phyloP scores from a whole-genome alignment of 345 rosid genomes.

The Erodium maritimum region DNA sequence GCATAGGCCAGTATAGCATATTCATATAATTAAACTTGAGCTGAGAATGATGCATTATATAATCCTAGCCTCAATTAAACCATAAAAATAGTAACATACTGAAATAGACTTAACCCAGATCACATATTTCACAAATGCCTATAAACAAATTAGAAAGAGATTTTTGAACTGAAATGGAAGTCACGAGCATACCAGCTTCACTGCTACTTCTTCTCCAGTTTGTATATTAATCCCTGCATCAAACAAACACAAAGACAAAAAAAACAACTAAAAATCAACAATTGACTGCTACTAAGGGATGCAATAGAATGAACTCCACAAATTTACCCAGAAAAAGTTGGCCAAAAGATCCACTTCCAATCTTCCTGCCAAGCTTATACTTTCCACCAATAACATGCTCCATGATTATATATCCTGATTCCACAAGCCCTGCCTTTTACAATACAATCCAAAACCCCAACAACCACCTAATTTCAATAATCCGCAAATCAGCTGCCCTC shows the following conservation, averaged over 20 bases:
- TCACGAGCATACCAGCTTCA: slow-evolving; percentile 53
- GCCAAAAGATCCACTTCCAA: slow-evolving; percentile 95
- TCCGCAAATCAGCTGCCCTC: no score
- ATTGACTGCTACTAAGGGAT: background rate
- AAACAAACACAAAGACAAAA: slow-evolving; percentile 2
- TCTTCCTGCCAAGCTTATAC: slow-evolving; percentile 88
- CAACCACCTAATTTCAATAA: no score
- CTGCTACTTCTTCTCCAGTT: slow-evolving; percentile 86
- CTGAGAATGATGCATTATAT: no score
- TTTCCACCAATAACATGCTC: slow-evolving; percentile 71
- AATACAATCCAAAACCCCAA: no score
- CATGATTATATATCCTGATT: slow-evolving; percentile 24
- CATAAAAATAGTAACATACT: no score
- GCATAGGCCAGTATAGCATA: no score
- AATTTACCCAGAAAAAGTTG: slow-evolving; percentile 73
- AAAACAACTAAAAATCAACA: background rate
- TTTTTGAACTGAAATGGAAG: background rate
- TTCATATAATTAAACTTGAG: no score
- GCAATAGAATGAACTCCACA: background rate
- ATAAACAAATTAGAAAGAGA: slow-evolving; percentile 2
- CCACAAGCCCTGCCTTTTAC: slow-evolving; percentile 6
- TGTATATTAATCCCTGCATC: slow-evolving; percentile 59
- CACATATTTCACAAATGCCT: background rate
- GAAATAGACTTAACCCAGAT: no score
- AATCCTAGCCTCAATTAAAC: no score